phyloP scores from a whole-genome alignment of 176 grass and related monocot genomes.

The Metroxylon sagu region DNA sequence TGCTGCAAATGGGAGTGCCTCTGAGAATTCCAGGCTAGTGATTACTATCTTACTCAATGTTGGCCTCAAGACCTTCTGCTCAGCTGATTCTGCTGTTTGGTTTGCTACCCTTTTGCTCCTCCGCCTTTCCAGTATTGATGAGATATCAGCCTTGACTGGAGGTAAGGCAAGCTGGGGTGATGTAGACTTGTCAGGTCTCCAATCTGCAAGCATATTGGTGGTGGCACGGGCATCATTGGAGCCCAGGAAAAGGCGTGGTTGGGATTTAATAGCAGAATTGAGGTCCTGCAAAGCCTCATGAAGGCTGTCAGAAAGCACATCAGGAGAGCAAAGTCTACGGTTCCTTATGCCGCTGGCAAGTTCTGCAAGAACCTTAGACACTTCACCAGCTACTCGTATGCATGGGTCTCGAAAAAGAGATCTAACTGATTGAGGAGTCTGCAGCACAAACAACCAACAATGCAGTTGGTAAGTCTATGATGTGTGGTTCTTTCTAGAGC shows the following conservation, averaged over 20 bases:
- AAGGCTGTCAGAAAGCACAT: constrained; percentile 60
- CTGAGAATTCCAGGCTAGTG: constrained; percentile 75
- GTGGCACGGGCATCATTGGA: constrained; percentile 35
- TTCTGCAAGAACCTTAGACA: constrained; percentile 75
- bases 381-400: constrained; percentile 56
- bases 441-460: constrained; percentile 10
- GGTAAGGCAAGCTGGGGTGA: constrained; percentile 24
- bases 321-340: constrained; percentile 43
- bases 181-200: constrained; percentile 17
- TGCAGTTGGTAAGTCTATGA: background rate
- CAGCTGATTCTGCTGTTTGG: constrained; percentile 16
- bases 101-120: constrained; percentile 13
- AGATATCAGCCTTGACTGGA: constrained; percentile 57
- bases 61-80: constrained; percentile 35
- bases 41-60: constrained; percentile 79
- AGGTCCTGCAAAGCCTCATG: constrained; percentile 63
- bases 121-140: constrained; percentile 32
- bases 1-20: constrained; percentile 83
- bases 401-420: constrained; percentile 65
- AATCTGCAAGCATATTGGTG: constrained; percentile 22
- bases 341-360: constrained; percentile 50
- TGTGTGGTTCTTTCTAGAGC: background rate
- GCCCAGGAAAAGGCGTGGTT: constrained; percentile 57
- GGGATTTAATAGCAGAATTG: constrained; percentile 54
- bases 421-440: constrained; percentile 59